phyloP scores from a whole-genome alignment of 1,284 basidiomycete genomes.

The Tausonia pullulans region DNA sequence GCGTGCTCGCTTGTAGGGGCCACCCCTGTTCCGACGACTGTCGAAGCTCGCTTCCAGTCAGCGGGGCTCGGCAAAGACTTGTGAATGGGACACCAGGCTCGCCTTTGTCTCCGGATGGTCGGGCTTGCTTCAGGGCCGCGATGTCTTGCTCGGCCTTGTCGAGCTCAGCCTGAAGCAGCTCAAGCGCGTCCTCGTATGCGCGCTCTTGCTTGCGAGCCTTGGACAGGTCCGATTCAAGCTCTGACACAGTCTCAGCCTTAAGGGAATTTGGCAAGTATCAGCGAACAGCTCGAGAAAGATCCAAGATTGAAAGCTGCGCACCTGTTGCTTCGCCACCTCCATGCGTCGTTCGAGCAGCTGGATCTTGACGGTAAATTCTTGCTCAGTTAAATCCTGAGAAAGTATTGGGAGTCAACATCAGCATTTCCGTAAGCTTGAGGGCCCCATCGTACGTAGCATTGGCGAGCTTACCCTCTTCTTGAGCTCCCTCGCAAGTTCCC shows the following conservation, averaged over 20 bases:
- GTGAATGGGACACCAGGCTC: neutral
- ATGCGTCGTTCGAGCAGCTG: constrained; percentile 87
- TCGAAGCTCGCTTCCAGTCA: too few species aligned
- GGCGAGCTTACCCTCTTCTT: constrained; percentile 42
- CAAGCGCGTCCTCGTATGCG: constrained; percentile 83
- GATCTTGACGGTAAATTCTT: constrained; percentile 83
- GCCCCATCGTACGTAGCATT: neutral
- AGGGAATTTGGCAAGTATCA: neutral
- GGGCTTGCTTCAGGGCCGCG: constrained; percentile 54
- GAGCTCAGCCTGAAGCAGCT: constrained; percentile 78
- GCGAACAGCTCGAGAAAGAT: neutral
- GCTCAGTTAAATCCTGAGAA: constrained; percentile 71
- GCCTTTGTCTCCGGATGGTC: neutral
- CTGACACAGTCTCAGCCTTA: constrained; percentile 61
- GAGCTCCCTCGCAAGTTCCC: constrained; percentile 70
- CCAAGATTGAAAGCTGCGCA: constrained; percentile 9
- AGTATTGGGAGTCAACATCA: neutral
- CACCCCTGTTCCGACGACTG: too few species aligned
- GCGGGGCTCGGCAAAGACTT: neutral
- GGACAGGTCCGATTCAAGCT: constrained; percentile 66
- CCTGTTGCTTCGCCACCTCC: constrained; percentile 75
- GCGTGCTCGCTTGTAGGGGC: neutral
- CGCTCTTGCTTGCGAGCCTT: constrained; percentile 77
- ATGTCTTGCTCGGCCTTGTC: constrained; percentile 80
- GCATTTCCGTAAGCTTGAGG: neutral